Evolutionary conservation across 768 basidiomycete genomes (phyloP).

Genomic region (Brasilioporus rufonigricans): DNA sequence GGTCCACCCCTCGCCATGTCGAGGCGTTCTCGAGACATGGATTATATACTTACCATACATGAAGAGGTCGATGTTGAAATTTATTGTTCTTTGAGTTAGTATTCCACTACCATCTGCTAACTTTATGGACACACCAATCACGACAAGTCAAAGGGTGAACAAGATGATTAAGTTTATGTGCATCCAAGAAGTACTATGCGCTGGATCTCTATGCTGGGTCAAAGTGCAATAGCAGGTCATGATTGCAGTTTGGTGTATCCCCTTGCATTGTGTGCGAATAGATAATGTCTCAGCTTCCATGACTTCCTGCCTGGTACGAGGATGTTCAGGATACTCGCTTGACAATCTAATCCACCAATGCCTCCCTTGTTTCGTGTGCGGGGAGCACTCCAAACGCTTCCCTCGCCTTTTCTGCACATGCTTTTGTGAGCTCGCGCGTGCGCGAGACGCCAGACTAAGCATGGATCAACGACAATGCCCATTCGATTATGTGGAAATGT

Average conservation of each 20-base stretch:
- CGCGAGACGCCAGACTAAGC: constrained; percentile 73
- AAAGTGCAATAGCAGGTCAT: neutral
- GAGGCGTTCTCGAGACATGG: too few species aligned
- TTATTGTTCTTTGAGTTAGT: too few species aligned
- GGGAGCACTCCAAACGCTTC: constrained; percentile 70
- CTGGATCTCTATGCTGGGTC: neutral
- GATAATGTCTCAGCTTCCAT: neutral
- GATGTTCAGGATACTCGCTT: constrained; percentile 49
- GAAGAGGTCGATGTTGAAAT: too few species aligned
- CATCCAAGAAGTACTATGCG: neutral
- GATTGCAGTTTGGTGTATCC: neutral
- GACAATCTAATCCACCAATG: constrained; percentile 68
- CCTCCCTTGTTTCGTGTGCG: constrained; percentile 74
- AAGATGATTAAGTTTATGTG: neutral
- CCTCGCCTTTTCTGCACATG: constrained; percentile 75
- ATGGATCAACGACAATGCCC: constrained; percentile 62
- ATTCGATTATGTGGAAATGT: neutral
- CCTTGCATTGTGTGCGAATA: neutral
- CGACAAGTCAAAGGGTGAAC: neutral
- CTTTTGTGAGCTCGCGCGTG: constrained; percentile 71
- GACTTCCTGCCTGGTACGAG: neutral
- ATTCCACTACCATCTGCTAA: too few species aligned
- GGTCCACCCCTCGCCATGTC: too few species aligned
- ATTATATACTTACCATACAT: too few species aligned
- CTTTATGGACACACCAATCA: neutral